phyloP scores from a whole-genome alignment of 305 asterid species.

The Fraxinus albicans region DNA sequence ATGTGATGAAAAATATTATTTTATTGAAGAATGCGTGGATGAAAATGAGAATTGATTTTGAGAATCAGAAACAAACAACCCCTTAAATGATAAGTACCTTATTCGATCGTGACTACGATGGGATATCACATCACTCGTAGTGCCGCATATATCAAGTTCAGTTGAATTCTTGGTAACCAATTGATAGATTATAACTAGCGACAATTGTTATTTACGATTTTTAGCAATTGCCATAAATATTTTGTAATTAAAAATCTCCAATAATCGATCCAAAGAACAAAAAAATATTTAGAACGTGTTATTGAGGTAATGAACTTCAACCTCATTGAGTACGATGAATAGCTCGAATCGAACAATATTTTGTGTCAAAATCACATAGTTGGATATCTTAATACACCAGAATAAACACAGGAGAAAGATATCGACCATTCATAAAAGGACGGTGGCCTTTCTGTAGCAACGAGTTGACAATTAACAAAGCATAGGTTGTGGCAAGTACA shows the following conservation, averaged over 20 bases:
- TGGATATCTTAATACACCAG: not conserved
- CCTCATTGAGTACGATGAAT: not conserved
- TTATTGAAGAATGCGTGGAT: too few relatives aligned
- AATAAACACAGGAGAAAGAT: not conserved
- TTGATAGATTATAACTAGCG: too few relatives aligned
- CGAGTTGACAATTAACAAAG: not conserved
- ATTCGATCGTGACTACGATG: not conserved
- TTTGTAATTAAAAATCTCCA: not conserved
- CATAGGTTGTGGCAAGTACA: not conserved
- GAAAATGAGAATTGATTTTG: too few relatives aligned
- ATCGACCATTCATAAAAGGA: not conserved
- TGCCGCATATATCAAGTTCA: not conserved
- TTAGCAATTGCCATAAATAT: not conserved
- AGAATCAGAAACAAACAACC: too few relatives aligned
- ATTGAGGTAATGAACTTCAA: not conserved
- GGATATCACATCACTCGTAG: not conserved
- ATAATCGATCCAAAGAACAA: not conserved
- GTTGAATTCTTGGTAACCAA: not conserved
- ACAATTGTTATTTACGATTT: too few relatives aligned
- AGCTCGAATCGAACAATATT: not conserved
- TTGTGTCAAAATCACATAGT: not conserved
- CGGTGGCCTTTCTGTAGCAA: not conserved
- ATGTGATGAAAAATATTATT: too few relatives aligned
- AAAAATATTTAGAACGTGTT: not conserved
- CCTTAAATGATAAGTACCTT: too few relatives aligned